Evolutionary conservation across 78 protist species (phyloP).

Genomic region (Protostelium mycophagum): DNA sequence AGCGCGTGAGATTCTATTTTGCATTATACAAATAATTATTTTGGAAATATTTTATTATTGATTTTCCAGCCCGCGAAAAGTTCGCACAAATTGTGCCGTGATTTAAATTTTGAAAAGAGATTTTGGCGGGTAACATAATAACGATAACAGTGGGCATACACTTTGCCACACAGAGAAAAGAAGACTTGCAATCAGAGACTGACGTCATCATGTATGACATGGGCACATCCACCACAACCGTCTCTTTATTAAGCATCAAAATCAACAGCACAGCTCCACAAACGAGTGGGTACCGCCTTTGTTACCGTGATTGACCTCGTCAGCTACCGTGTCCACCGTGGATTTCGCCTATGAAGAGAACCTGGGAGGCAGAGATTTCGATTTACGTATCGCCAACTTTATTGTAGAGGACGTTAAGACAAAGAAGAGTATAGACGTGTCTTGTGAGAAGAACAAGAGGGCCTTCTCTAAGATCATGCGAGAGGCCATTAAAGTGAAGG

Average conservation of each 20-base stretch:
- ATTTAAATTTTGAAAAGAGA: no score
- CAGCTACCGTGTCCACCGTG: conserved; percentile 23
- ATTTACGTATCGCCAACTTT: conserved; percentile 46
- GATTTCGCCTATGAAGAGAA: conserved; percentile 44
- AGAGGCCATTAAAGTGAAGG: conserved; percentile 68
- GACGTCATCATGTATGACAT: conserved; percentile 61
- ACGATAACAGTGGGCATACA: conserved; percentile 20
- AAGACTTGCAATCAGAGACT: conserved; percentile 18
- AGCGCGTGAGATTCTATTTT: conserved; percentile 29
- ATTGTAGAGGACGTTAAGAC: no score
- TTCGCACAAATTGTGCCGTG: conserved; percentile 28
- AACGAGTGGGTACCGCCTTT: conserved; percentile 13
- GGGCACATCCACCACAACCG: conserved; percentile 53
- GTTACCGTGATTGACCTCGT: no score
- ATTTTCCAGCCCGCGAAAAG: conserved; percentile 57
- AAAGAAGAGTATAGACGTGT: no score
- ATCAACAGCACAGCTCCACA: conserved; percentile 24
- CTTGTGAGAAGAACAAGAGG: no score
- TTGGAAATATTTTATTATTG: conserved; percentile 34
- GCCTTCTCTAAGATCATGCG: conserved; percentile 61
- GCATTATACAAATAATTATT: conserved; percentile 27
- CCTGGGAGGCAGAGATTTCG: conserved; percentile 69
- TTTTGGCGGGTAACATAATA: conserved; percentile 14
- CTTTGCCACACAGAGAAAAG: no score
- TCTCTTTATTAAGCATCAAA: conserved; percentile 30